phyloP scores from a whole-genome alignment of 2,329 filamentous ascomycete genomes.

The Aspergillus arachidicola region DNA sequence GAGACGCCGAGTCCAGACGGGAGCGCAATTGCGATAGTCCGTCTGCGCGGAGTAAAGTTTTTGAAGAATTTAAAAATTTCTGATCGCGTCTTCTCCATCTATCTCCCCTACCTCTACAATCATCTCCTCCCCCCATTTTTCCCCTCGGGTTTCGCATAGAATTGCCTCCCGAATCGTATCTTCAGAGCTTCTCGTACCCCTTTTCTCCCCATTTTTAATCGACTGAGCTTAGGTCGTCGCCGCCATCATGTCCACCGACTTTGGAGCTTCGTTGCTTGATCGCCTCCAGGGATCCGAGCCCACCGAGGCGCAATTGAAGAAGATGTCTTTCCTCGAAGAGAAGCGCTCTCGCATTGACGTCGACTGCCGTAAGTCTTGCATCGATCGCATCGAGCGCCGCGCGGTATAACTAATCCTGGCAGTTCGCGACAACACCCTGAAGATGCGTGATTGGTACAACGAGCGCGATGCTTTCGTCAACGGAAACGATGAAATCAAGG shows the following conservation, averaged over 20 bases:
- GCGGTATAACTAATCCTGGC: not conserved
- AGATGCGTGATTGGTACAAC: conserved; percentile 71
- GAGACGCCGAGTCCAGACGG: not conserved
- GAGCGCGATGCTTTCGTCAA: conserved; percentile 70
- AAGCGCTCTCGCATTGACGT: conserved; percentile 3
- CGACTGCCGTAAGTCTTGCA: conserved; percentile 2
- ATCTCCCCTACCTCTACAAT: not conserved
- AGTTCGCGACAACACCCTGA: conserved; percentile 74
- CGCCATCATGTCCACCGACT: not conserved
- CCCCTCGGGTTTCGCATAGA: not conserved
- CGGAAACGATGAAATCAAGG: conserved; percentile 59
- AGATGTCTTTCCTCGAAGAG: conserved; percentile 1
- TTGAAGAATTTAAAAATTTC: conserved; percentile 4
- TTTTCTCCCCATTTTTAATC: not conserved
- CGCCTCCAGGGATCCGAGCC: not conserved
- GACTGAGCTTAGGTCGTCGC: not conserved
- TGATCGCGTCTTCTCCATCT: conserved; percentile 1
- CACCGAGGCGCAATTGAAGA: conserved; percentile 1
- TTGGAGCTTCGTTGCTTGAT: not conserved
- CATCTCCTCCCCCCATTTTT: not conserved
- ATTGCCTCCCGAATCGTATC: not conserved
- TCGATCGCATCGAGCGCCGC: not conserved
- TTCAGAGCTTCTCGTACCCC: not conserved
- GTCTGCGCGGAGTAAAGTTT: conserved; percentile 6
- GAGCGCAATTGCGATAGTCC: conserved; percentile 3